Conservation (phyloP, 768 basidiomycete genomes). For the Leccinum uliginosum region DNA sequence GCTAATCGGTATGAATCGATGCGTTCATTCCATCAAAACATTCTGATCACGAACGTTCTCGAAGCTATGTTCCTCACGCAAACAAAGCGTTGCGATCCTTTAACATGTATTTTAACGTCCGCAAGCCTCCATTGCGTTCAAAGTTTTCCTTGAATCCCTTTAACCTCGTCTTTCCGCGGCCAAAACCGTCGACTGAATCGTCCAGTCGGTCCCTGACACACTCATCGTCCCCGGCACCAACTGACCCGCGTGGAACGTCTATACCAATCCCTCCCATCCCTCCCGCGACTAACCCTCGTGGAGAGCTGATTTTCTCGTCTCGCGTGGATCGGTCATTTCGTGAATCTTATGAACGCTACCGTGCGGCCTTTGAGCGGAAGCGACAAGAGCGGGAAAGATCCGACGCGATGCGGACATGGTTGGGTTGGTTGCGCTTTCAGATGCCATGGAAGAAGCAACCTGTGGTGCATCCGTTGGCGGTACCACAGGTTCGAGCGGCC, state of each 20-base stretch:
- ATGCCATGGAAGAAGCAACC: conserved; percentile 26
- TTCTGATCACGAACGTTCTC: conserved; percentile 14
- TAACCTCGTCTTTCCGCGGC: conserved; percentile 35
- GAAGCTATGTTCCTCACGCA: conserved; percentile 93
- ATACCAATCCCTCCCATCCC: conserved; percentile 67
- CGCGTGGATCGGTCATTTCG: conserved; percentile 78
- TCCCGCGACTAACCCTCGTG: conserved; percentile 83
- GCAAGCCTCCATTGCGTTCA: conserved; percentile 67
- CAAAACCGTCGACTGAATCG: conserved; percentile 19
- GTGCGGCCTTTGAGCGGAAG: conserved; percentile 78
- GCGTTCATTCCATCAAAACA: conserved; percentile 6
- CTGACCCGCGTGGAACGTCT: conserved; percentile 40
- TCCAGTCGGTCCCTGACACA: conserved; percentile 23
- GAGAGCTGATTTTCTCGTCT: conserved; percentile 94
- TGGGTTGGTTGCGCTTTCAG: conserved; percentile 27
- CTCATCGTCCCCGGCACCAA: conserved; percentile 30
- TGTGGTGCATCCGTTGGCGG: conserved; percentile 5
- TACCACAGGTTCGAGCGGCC: conserved; percentile 20
- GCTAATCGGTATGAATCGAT: conserved; percentile 76
- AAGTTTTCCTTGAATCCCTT: conserved; percentile 44
- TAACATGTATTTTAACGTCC: conserved; percentile 97
- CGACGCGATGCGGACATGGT: conserved; percentile 29
- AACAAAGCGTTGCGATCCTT: conserved; percentile 88
- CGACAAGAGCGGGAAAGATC: conserved; percentile 59
- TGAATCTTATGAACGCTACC: conserved; percentile 90